These are phyloP conservation scores for Thelephora terrestris DNA, from an alignment of 1,284 basidiomycete genomes.

Conservation along the genomic window DNA sequence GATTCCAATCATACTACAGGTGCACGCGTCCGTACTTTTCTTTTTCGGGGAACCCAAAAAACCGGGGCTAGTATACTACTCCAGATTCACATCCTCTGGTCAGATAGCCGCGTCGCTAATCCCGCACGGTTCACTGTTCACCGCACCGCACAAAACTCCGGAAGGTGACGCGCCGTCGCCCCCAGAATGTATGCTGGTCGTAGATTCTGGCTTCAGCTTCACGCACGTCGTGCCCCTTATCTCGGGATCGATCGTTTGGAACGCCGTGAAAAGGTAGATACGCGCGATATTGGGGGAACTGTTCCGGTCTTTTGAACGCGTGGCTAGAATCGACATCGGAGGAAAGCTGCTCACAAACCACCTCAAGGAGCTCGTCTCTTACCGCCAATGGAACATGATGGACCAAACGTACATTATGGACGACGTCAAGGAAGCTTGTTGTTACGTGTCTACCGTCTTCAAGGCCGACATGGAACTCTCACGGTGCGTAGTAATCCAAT, in stretches of 20 bases:
- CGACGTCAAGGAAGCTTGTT: constrained; percentile 80
- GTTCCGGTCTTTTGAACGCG: background rate
- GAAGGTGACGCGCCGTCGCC: background rate
- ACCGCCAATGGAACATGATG: constrained; percentile 97
- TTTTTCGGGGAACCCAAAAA: background rate
- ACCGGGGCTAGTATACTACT: constrained; percentile 12
- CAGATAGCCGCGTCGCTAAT: constrained; percentile 65
- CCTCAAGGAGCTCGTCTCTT: constrained; percentile 87
- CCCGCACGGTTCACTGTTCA: constrained; percentile 60
- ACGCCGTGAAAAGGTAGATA: constrained; percentile 69
- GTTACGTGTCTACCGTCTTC: constrained; percentile 77
- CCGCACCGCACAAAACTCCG: constrained; percentile 29
- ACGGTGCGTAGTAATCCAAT: constrained; percentile 43
- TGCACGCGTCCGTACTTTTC: constrained; percentile 56
- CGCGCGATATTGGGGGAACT: constrained; percentile 2
- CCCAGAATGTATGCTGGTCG: constrained; percentile 74
- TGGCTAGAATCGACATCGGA: constrained; percentile 76
- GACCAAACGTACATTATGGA: constrained; percentile 92
- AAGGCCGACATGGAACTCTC: constrained; percentile 66
- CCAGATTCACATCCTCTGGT: constrained; percentile 11
- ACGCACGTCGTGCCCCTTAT: constrained; percentile 87
- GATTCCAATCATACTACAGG: constrained; percentile 76
- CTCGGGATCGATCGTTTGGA: constrained; percentile 63
- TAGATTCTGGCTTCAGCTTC: constrained; percentile 90
- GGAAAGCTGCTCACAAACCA: constrained; percentile 94